These are phyloP conservation scores for Oryza glumipatula DNA, from an alignment of 176 grass and related monocot genomes.

Conservation along the genomic window DNA sequence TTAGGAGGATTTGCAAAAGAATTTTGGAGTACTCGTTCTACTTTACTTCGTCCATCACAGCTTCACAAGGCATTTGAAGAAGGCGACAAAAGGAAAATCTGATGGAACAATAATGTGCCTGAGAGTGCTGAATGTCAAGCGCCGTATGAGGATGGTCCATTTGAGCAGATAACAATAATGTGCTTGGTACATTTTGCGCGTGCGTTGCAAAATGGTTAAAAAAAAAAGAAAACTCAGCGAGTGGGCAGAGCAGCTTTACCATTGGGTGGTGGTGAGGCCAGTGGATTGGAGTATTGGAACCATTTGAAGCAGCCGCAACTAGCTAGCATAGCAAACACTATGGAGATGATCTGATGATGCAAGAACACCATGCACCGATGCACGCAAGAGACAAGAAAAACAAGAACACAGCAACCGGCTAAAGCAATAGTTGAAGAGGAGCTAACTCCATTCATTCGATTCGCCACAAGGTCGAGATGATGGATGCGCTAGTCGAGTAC, in stretches of 20 bases:
- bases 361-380: background rate
- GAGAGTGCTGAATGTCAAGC: background rate
- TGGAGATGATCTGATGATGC: background rate
- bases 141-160: background rate
- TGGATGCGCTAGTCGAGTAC: background rate
- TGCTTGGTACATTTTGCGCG: background rate
- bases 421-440: no score
- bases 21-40: background rate
- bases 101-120: background rate
- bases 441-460: no score
- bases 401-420: background rate
- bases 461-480: no score
- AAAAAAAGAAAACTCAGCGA: background rate
- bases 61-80: background rate
- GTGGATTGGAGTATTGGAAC: background rate
- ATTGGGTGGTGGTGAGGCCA: background rate
- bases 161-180: background rate
- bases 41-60: background rate
- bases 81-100: background rate
- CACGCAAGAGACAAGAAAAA: background rate
- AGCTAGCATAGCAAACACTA: background rate
- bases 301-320: background rate
- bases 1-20: background rate
- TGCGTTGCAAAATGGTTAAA: background rate
- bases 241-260: background rate